These are phyloP conservation scores for Gryganskiella cystojenkinii DNA, from an alignment of 192 early-diverging fungal species.

Conservation along the genomic window DNA sequence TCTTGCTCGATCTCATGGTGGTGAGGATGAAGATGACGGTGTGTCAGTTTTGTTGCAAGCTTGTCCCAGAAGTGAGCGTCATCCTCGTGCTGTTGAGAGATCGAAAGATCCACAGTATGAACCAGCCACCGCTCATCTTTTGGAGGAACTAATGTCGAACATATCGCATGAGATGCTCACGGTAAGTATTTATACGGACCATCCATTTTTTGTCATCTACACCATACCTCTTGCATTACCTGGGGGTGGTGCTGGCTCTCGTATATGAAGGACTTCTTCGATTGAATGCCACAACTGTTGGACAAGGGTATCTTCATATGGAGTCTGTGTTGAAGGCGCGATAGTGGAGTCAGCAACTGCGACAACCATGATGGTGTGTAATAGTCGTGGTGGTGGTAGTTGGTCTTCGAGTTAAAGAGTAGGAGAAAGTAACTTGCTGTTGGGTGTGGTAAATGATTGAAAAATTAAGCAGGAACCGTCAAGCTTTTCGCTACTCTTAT, in stretches of 20 bases:
- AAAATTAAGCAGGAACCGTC: too few species aligned
- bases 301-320: slow-evolving; percentile 17
- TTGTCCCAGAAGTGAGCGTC: slow-evolving; percentile 33
- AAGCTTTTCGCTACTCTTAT: too few species aligned
- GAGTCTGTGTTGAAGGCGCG: not conserved
- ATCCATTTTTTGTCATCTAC: not conserved
- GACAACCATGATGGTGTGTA: too few species aligned
- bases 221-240: slow-evolving; percentile 7
- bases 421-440: too few species aligned
- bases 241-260: slow-evolving; percentile 29
- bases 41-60: slow-evolving; percentile 13
- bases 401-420: too few species aligned
- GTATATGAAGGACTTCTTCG: slow-evolving; percentile 37
- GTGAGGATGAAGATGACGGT: slow-evolving; percentile 1
- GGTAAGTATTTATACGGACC: not conserved
- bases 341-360: not conserved
- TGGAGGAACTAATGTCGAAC: slow-evolving; percentile 25
- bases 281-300: slow-evolving; percentile 34
- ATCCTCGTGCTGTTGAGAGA: slow-evolving; percentile 14
- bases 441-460: too few species aligned
- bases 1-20: slow-evolving; percentile 4
- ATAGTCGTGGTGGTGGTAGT: too few species aligned
- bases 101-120: slow-evolving; percentile 26
- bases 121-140: slow-evolving; percentile 43
- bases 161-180: not conserved